Evolutionary conservation across 2,329 filamentous ascomycete genomes (phyloP), one percentile per base, ranked within the genome.

Genomic region (Phyllosticta citriasiana): DNA sequence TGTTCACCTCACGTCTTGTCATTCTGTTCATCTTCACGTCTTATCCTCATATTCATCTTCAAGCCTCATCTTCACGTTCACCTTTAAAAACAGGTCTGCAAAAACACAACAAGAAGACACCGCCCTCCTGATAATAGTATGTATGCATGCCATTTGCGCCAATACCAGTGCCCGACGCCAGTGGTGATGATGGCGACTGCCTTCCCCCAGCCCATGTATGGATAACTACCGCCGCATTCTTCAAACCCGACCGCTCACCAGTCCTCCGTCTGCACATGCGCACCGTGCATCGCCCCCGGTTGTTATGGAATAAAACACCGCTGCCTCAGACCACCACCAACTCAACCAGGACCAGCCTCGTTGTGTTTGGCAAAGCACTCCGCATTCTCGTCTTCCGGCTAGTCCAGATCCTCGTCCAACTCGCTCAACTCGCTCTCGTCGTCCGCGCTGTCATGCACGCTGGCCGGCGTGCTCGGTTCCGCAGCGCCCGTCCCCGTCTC

Each of bases 381-480:
- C 58, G 55, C 30, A 24, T 60, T 54, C 19, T 52, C 58, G 7
- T 47, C 40, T 14, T 69, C 67, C 0, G 71, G 70, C 53, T 71
- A 71, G 53, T 72, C 72, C 50, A 74, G 72, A 1, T 67, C 69
- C 47, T 79, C 77, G 58, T 79, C 78, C 12, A 81, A 71, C 66
- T 82, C 80, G 61, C 78, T 81, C 2, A 83, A 70, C 69, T 83
- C 80, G 64, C 78, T 81, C 64, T 82, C 80, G 62, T 82, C 80
- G 65, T 82, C 80, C 0, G 79, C 80, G 65, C 74, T 76, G 62
- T 81, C 80, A 53, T 82, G 77, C 0, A 80, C 68, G 56, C 78
- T 89, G 5, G 81, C 82, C 0, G 80, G 78, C 5, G 80, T 79
- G 61, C 84, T 85, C 12, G n/a, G 57, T 77, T 83, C 33, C 76